These are phyloP conservation scores for Fomitopsis schrenkii DNA, from an alignment of 1,284 basidiomycete genomes.

Conservation along the genomic window DNA sequence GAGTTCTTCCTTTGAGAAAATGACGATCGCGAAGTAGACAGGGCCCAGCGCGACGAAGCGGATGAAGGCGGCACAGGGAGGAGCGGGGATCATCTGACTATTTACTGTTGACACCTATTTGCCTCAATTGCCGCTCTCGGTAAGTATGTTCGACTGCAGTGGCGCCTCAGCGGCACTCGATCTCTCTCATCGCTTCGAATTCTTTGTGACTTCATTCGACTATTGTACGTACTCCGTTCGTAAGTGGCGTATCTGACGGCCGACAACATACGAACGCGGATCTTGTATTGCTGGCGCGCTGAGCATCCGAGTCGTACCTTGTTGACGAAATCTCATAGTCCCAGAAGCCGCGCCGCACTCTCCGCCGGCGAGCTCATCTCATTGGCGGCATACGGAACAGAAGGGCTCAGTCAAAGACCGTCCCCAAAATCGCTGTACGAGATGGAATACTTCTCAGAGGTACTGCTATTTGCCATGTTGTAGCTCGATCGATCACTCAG, in stretches of 20 bases:
- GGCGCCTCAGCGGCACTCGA: not conserved
- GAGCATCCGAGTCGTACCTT: too few relatives aligned
- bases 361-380: too few relatives aligned
- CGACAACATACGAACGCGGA: not conserved
- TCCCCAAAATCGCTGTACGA: not conserved
- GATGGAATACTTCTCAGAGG: constrained; percentile 56
- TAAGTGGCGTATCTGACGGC: not conserved
- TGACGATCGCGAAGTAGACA: not conserved
- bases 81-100: not conserved
- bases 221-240: not conserved
- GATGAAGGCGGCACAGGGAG: not conserved
- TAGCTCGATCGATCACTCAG: not conserved
- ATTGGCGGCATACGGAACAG: too few relatives aligned
- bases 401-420: not conserved
- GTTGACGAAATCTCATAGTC: too few relatives aligned
- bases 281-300: too few relatives aligned
- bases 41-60: not conserved
- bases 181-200: not conserved
- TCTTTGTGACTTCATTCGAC: not conserved
- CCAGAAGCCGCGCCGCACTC: too few relatives aligned
- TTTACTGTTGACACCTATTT: not conserved
- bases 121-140: not conserved
- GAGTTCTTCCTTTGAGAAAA: not conserved
- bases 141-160: constrained; percentile 9
- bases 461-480: constrained; percentile 20